These are phyloP conservation scores for Botryotinia narcissicola DNA, from an alignment of 2,329 filamentous ascomycete genomes.

Conservation along the genomic window DNA sequence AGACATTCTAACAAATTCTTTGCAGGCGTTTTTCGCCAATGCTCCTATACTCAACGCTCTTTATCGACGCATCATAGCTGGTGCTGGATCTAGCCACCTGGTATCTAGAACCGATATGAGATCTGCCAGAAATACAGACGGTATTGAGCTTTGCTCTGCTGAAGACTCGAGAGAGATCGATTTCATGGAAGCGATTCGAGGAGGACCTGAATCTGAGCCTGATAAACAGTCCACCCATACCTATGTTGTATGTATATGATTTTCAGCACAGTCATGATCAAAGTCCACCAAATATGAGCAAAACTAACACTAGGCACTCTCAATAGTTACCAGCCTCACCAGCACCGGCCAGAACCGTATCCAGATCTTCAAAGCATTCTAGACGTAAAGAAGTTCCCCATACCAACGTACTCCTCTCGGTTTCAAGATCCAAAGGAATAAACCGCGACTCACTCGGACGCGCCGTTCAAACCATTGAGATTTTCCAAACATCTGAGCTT, in stretches of 20 bases:
- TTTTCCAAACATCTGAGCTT: not conserved
- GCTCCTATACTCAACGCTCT: conserved; percentile 30
- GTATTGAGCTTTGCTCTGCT: not conserved
- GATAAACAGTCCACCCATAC: not conserved
- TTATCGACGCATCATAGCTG: conserved; percentile 23
- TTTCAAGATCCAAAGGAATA: not conserved
- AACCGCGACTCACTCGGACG: not conserved
- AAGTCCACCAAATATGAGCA: no score
- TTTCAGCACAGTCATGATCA: not conserved
- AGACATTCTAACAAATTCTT: not conserved
- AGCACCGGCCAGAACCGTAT: not conserved
- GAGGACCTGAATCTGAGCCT: not conserved
- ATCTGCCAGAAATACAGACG: not conserved
- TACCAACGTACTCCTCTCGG: not conserved
- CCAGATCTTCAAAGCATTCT: not conserved
- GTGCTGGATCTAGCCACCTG: not conserved
- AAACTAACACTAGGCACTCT: not conserved
- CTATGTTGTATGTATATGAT: not conserved
- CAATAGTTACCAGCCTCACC: not conserved
- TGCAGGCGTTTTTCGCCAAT: conserved; percentile 30
- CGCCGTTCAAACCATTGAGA: not conserved
- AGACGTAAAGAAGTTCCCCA: not conserved
- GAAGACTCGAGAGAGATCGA: conserved; percentile 10
- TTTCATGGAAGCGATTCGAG: conserved; percentile 8
- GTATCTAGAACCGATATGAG: not conserved